Percentiles rank a stretch among this genome's conserved stretches.
Evolutionary conservation across 129 eudicot genomes (phyloP).

Genomic region (Flaveria ramosissima): DNA sequence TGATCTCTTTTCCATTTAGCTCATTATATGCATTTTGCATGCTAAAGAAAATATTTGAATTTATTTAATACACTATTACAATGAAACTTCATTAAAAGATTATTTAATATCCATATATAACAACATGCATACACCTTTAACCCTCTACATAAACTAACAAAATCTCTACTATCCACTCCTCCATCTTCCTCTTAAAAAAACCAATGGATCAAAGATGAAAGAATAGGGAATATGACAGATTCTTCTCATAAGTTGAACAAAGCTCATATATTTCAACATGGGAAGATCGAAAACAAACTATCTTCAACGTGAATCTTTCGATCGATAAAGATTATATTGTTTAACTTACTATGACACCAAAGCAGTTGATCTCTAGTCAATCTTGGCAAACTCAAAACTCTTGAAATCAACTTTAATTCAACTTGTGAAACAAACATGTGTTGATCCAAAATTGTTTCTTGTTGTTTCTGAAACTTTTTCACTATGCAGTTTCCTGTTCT

Average conservation of each 20-base stretch:
- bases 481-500: conserved; percentile 83
- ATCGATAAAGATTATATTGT: conserved; percentile 51
- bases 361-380: conserved; percentile 63
- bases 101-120: conserved; percentile 19
- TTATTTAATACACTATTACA: background rate
- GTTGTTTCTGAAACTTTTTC: conserved; percentile 66
- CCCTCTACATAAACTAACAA: conserved; percentile 18
- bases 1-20: too few species aligned
- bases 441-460: conserved; percentile 43
- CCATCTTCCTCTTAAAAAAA: conserved; percentile 29
- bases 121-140: conserved; percentile 32
- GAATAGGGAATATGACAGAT: conserved; percentile 34
- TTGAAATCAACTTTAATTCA: conserved; percentile 65
- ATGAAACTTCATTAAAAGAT: background rate
- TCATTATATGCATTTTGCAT: background rate
- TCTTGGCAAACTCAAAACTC: conserved; percentile 69
- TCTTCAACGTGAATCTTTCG: conserved; percentile 60
- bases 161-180: conserved; percentile 36
- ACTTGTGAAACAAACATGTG: conserved; percentile 63
- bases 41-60: background rate
- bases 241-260: conserved; percentile 18
- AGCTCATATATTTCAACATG: conserved; percentile 44
- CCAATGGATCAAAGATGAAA: conserved; percentile 38
- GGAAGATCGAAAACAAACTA: conserved; percentile 73
- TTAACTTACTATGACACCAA: conserved; percentile 78